Percentiles rank a stretch among this genome's conserved stretches.
Evolutionary conservation across 2,329 filamentous ascomycete species (phyloP).

Genomic region (Paramyrothecium roridum): DNA sequence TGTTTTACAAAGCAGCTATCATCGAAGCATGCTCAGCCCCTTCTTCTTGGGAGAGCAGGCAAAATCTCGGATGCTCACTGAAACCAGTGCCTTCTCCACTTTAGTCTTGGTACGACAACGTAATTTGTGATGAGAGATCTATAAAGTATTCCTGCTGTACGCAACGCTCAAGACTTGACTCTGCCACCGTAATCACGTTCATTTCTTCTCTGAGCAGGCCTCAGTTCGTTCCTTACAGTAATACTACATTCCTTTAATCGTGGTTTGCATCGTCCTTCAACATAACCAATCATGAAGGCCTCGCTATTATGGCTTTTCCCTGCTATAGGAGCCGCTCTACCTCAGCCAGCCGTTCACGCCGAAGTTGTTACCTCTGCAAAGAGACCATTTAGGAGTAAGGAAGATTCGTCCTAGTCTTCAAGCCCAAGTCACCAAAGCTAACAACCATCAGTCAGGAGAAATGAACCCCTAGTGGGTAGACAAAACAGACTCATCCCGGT

Average conservation of each 20-base stretch:
- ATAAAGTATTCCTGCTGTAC: not conserved
- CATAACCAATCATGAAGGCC: not conserved
- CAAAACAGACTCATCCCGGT: slow-evolving; percentile 25
- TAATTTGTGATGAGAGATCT: not conserved
- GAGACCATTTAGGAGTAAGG: not conserved
- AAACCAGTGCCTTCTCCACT: not conserved
- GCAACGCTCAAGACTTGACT: not conserved
- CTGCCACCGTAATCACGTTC: not conserved
- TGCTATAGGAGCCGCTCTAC: not conserved
- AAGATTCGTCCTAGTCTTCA: not conserved
- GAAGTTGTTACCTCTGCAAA: not conserved
- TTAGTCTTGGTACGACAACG: not conserved
- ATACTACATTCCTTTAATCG: not conserved
- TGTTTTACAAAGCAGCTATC: not conserved
- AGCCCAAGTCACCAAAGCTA: not conserved
- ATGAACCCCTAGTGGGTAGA: slow-evolving; percentile 5
- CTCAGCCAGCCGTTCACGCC: not conserved
- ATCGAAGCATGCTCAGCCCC: not conserved
- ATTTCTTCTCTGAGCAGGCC: not conserved
- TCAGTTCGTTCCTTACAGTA: not conserved
- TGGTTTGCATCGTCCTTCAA: not conserved
- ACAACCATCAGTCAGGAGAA: slow-evolving; percentile 7
- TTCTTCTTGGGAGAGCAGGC: not conserved
- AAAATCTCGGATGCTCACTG: not conserved
- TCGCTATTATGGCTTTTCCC: not conserved